phyloP scores from a whole-genome alignment of 306 rosid genomes.

The Dryas octopetala region DNA sequence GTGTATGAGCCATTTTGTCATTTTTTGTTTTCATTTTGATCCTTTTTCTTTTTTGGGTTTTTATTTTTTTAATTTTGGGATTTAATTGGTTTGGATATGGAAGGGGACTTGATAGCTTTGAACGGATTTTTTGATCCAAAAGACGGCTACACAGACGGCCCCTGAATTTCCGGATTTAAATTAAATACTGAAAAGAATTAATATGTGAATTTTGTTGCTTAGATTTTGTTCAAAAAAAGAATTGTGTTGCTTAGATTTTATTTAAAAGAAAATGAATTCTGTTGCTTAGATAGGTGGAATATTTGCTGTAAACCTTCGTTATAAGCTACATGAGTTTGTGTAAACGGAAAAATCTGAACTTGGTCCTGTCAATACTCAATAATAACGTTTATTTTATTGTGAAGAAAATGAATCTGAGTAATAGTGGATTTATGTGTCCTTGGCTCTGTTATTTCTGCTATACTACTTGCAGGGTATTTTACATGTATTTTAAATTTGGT shows the following conservation, averaged over 20 bases:
- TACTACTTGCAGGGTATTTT: background rate
- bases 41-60: background rate
- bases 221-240: no score
- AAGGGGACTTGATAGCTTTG: no score
- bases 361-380: background rate
- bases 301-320: slow-evolving; percentile 14
- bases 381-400: background rate
- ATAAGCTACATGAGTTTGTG: slow-evolving; percentile 8
- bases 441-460: background rate
- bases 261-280: no score
- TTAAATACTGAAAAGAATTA: background rate
- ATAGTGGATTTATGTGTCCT: background rate
- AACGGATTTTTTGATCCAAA: background rate
- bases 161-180: background rate
- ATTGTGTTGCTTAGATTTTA: no score
- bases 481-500: background rate
- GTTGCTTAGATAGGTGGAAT: slow-evolving; percentile 9
- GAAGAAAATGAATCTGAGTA: background rate
- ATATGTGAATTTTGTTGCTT: background rate
- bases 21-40: background rate
- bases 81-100: background rate
- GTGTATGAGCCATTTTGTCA: no score
- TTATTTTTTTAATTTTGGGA: background rate
- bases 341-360: background rate
- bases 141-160: background rate